A percentile compares a stretch with the other conserved stretches of the same genome.
phyloP scores from a whole-genome alignment of 176 grass and related monocot genomes.

The Neostapfia colusana region DNA sequence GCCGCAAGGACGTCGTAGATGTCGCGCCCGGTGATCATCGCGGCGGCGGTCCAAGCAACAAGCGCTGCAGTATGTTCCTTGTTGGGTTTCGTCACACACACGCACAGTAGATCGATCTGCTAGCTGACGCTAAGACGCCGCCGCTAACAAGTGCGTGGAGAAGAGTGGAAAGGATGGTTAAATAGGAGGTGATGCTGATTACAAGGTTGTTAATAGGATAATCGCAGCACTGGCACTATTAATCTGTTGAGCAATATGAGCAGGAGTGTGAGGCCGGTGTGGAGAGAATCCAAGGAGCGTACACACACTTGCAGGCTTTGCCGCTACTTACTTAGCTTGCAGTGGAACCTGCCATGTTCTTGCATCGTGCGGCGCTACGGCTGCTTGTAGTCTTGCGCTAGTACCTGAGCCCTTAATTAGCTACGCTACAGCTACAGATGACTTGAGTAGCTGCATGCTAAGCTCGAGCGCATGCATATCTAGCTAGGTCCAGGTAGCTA shows the following conservation, averaged over 20 bases:
- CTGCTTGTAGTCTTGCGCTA: not conserved
- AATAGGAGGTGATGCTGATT: conserved; percentile 19
- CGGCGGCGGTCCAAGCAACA: not conserved
- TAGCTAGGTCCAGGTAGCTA: not conserved
- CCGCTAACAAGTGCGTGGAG: conserved; percentile 3
- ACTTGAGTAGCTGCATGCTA: conserved; percentile 7
- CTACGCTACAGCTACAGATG: no score
- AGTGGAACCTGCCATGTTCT: not conserved
- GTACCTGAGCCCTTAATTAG: not conserved
- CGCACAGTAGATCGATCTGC: not conserved
- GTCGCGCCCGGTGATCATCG: conserved; percentile 89
- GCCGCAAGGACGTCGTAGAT: conserved; percentile 95
- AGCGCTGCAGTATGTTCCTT: no score
- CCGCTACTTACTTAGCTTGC: not conserved
- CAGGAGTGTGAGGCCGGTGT: no score
- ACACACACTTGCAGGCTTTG: not conserved
- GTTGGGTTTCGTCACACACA: no score
- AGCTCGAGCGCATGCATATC: not conserved
- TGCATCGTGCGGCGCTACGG: not conserved
- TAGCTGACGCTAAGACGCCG: not conserved
- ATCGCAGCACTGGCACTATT: not conserved
- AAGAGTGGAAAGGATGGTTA: conserved; percentile 29
- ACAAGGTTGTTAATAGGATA: conserved; percentile 1
- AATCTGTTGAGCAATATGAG: not conserved
- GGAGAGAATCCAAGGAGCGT: conserved; percentile 21